Conservation (phyloP, 2,329 filamentous ascomycete species). For the Tricladium varicosporioides region DNA sequence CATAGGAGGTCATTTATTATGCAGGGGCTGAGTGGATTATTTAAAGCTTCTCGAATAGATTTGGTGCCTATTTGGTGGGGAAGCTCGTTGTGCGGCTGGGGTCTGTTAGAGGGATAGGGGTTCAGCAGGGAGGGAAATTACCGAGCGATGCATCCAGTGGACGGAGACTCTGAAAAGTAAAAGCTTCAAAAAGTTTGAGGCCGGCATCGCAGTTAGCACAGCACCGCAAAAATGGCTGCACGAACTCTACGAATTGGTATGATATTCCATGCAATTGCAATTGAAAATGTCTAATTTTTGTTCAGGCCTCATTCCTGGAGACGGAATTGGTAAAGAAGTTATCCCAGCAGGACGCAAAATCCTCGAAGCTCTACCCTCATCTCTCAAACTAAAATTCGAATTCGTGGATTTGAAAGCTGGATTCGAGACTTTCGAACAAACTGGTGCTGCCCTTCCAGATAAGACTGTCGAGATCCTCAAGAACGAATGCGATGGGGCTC, state of each 20-base stretch:
- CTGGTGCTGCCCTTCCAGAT: conserved; percentile 83
- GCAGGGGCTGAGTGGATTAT: conserved; percentile 13
- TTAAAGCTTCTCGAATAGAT: conserved; percentile 5
- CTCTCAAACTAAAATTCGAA: conserved; percentile 88
- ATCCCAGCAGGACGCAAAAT: conserved; percentile 90
- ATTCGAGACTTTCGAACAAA: conserved; percentile 89
- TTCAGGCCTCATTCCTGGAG: conserved; percentile 89
- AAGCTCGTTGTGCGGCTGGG: neutral
- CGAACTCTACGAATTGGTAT: conserved; percentile 67
- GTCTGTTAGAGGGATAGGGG: neutral
- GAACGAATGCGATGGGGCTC: conserved; percentile 88
- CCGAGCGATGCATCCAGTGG: too few relatives aligned
- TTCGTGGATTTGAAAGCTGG: conserved; percentile 92
- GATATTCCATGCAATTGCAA: conserved; percentile 15
- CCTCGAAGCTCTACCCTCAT: conserved; percentile 89
- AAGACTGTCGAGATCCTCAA: conserved; percentile 86
- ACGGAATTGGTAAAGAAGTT: conserved; percentile 97
- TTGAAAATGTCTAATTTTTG: conserved; percentile 2
- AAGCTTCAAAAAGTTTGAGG: conserved; percentile 10
- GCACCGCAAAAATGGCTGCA: conserved; percentile 50
- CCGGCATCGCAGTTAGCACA: conserved; percentile 21
- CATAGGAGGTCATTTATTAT: conserved; percentile 20
- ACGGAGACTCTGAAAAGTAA: too few relatives aligned
- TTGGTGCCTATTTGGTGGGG: conserved; percentile 6
- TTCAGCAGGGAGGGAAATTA: too few relatives aligned